A percentile compares a stretch with the other conserved stretches of the same genome.
These are phyloP conservation scores for Fusarium pseudoanthophilum DNA, from an alignment of 2,329 filamentous ascomycete genomes.

Conservation along the genomic window DNA sequence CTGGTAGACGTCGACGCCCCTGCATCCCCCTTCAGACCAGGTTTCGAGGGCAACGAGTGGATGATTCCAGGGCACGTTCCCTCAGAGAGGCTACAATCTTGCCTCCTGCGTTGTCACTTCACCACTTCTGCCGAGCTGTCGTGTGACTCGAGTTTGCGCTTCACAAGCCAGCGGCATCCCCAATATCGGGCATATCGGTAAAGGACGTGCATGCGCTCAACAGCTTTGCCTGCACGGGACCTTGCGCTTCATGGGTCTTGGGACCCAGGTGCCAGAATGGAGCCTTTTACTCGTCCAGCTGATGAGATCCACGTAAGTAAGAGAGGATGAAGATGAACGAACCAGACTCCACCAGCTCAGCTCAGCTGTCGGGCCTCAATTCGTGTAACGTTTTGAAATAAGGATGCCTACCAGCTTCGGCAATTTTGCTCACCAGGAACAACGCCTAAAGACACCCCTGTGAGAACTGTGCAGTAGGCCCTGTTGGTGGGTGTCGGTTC, in stretches of 20 bases:
- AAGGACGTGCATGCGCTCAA: constrained; percentile 5
- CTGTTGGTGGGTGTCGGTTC: constrained; percentile 10
- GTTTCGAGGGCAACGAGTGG: constrained; percentile 26
- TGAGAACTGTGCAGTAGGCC: constrained; percentile 9
- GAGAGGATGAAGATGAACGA: not conserved
- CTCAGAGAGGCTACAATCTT: constrained; percentile 25
- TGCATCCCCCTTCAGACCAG: constrained; percentile 26
- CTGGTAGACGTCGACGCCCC: constrained; percentile 25
- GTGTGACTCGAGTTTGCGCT: constrained; percentile 6
- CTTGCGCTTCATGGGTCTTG: constrained; percentile 4
- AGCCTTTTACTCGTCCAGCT: constrained; percentile 10
- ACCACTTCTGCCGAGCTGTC: constrained; percentile 5
- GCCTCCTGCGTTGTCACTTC: constrained; percentile 21
- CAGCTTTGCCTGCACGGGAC: constrained; percentile 18
- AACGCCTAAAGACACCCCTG: constrained; percentile 18
- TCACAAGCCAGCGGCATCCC: constrained; percentile 2
- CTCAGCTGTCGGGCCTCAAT: not conserved
- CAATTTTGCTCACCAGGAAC: constrained; percentile 2
- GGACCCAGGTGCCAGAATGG: constrained; percentile 27
- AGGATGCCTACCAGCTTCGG: not conserved
- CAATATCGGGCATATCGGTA: not conserved
- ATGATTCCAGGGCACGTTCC: constrained; percentile 13
- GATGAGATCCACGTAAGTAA: constrained; percentile 32
- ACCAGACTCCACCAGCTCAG: constrained; percentile 3
- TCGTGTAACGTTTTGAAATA: not conserved